A percentile compares a stretch with the other conserved stretches of the same genome.
Conservation (phyloP, 768 basidiomycete genomes). For the Amanita subjunquillea region DNA sequence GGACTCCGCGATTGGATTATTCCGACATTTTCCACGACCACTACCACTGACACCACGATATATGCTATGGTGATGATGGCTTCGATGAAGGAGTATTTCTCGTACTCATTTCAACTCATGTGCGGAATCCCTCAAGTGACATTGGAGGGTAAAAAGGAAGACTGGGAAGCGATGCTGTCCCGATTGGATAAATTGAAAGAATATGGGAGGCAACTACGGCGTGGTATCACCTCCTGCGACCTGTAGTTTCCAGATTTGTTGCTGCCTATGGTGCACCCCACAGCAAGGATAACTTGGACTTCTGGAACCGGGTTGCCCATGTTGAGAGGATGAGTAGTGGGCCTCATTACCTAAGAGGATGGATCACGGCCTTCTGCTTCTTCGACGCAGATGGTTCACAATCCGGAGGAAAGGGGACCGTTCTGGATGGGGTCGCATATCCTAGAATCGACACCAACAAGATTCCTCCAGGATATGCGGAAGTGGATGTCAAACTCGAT, state of each 20-base stretch:
- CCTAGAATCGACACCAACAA: neutral
- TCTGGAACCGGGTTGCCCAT: slow-evolving; percentile 21
- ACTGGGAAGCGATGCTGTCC: slow-evolving; percentile 20
- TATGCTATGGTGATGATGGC: slow-evolving; percentile 25
- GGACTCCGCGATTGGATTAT: slow-evolving; percentile 21
- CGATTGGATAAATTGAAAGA: slow-evolving; percentile 21
- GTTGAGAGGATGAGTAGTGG: slow-evolving; percentile 15
- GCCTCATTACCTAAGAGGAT: slow-evolving; percentile 18
- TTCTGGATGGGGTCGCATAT: neutral
- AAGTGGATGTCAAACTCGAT: neutral
- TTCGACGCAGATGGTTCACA: slow-evolving; percentile 21
- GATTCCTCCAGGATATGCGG: neutral
- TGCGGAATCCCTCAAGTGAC: slow-evolving; percentile 28
- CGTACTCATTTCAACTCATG: slow-evolving; percentile 13
- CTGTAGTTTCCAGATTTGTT: slow-evolving; percentile 21
- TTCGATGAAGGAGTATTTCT: slow-evolving; percentile 19
- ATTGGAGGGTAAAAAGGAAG: slow-evolving; percentile 20
- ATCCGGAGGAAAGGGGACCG: neutral
- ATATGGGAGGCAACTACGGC: slow-evolving; percentile 17
- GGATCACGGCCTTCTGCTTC: slow-evolving; percentile 28
- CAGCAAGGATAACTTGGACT: slow-evolving; percentile 17
- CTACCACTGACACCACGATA: slow-evolving; percentile 15
- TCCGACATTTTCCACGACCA: slow-evolving; percentile 26
- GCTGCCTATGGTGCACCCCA: slow-evolving; percentile 17
- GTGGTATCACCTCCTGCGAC: slow-evolving; percentile 24